Evolutionary conservation across 768 basidiomycete genomes (phyloP).

Genomic region (Leccinellum albellum): DNA sequence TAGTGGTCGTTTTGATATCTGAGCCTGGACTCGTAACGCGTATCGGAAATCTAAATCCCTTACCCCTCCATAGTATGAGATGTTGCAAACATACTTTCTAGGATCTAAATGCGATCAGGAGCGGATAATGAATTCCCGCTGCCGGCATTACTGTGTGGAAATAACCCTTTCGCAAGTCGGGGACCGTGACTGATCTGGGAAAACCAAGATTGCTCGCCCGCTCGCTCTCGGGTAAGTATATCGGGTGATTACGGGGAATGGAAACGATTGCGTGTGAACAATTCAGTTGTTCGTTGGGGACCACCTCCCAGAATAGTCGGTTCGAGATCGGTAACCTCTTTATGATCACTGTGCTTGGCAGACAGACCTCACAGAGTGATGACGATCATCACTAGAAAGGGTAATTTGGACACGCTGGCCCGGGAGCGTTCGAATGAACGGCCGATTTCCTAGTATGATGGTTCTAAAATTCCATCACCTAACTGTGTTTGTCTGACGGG

Average conservation of each 20-base stretch:
- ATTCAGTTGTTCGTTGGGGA: neutral
- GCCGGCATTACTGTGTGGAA: neutral
- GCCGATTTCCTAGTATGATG: neutral
- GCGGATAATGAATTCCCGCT: neutral
- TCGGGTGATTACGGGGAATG: neutral
- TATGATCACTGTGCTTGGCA: neutral
- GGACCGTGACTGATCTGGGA: neutral
- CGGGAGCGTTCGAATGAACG: neutral
- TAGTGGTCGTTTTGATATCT: neutral
- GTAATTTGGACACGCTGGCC: neutral
- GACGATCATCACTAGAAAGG: neutral
- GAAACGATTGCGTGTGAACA: neutral
- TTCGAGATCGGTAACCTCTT: neutral
- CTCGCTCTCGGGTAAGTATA: neutral
- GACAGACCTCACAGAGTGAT: too few relatives aligned
- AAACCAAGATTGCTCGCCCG: neutral
- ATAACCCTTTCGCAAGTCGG: neutral
- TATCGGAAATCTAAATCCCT: neutral
- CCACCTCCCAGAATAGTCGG: neutral
- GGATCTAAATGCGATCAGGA: neutral
- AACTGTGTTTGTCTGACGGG: neutral
- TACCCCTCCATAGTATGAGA: neutral
- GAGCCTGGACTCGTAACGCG: neutral
- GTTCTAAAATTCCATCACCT: neutral
- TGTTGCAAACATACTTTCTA: neutral